Conservation (phyloP, 1,139 yeast genomes). For the Geotrichum reessii region DNA sequence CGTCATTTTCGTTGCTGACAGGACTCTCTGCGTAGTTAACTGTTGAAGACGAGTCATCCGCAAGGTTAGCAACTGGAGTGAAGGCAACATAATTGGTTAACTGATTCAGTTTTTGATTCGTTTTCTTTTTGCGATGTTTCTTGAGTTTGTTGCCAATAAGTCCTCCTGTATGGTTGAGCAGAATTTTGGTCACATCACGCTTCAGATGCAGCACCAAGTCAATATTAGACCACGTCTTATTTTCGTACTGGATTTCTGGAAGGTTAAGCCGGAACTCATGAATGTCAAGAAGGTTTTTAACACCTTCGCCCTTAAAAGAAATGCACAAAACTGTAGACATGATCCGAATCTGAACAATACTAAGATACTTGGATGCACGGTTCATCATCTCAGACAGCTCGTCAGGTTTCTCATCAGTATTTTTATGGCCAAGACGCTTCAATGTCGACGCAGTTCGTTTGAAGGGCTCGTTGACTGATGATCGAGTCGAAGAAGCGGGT, state of each 20-base stretch:
- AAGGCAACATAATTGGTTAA: conserved; percentile 34
- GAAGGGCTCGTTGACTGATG: not conserved
- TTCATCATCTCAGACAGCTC: conserved; percentile 54
- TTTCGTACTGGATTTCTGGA: conserved; percentile 58
- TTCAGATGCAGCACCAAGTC: conserved; percentile 62
- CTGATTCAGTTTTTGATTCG: conserved; percentile 31
- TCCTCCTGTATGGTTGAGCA: conserved; percentile 71
- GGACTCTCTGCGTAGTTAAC: not conserved
- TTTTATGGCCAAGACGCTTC: not conserved
- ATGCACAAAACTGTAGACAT: conserved; percentile 51
- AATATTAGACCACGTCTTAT: conserved; percentile 73
- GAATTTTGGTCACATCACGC: conserved; percentile 57
- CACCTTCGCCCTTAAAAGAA: conserved; percentile 59
- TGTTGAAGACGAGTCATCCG: not conserved
- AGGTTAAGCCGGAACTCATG: conserved; percentile 58
- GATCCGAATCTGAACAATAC: conserved; percentile 56
- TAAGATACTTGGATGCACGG: conserved; percentile 62
- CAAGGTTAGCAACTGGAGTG: conserved; percentile 33
- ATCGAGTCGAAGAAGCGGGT: not conserved
- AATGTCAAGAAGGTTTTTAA: conserved; percentile 62
- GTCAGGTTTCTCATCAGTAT: conserved; percentile 28
- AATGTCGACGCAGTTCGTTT: not conserved
- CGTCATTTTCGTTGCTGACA: not conserved
- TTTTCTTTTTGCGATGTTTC: conserved; percentile 29
- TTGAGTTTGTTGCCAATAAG: conserved; percentile 68